Conservation (phyloP, 768 basidiomycete species). For the Lactarius evosmus region DNA sequence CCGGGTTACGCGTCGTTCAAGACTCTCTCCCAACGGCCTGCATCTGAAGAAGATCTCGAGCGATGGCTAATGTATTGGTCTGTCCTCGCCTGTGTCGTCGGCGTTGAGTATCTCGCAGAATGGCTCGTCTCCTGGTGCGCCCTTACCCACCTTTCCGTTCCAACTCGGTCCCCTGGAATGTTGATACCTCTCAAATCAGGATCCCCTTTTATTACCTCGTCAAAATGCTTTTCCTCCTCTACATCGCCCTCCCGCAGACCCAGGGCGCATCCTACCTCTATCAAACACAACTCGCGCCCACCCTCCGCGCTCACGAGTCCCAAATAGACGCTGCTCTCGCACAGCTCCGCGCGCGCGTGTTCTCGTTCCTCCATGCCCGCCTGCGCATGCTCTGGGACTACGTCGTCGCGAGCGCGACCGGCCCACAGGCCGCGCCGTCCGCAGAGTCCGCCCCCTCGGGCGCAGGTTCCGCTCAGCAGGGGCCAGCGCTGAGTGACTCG, state of each 20-base stretch:
- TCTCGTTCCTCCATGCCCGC: constrained; percentile 62
- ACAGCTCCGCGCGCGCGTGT: constrained; percentile 54
- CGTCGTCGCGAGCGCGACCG: constrained; percentile 48
- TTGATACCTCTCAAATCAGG: constrained; percentile 43
- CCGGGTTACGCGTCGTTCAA: constrained; percentile 98
- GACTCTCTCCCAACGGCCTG: constrained; percentile 81
- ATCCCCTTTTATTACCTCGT: constrained; percentile 83
- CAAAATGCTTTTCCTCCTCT: constrained; percentile 83
- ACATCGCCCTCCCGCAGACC: constrained; percentile 87
- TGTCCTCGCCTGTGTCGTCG: constrained; percentile 79
- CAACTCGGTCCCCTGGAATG: constrained; percentile 19
- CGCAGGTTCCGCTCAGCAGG: constrained; percentile 35
- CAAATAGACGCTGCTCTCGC: constrained; percentile 83
- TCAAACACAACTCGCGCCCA: constrained; percentile 71
- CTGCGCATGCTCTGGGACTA: constrained; percentile 65
- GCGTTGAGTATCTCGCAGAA: constrained; percentile 78
- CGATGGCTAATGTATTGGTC: constrained; percentile 98
- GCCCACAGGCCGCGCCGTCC: constrained; percentile 35
- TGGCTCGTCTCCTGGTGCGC: constrained; percentile 86
- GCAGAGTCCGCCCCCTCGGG: constrained; percentile 29
- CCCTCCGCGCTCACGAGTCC: constrained; percentile 76
- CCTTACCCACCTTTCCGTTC: not conserved
- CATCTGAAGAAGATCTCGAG: constrained; percentile 80
- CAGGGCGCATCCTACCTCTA: constrained; percentile 87
- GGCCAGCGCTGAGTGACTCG: constrained; percentile 50